Percentiles rank a stretch among this genome's conserved stretches.
Conservation (phyloP, 164 flowering plant species). For the Piper betle region DNA sequence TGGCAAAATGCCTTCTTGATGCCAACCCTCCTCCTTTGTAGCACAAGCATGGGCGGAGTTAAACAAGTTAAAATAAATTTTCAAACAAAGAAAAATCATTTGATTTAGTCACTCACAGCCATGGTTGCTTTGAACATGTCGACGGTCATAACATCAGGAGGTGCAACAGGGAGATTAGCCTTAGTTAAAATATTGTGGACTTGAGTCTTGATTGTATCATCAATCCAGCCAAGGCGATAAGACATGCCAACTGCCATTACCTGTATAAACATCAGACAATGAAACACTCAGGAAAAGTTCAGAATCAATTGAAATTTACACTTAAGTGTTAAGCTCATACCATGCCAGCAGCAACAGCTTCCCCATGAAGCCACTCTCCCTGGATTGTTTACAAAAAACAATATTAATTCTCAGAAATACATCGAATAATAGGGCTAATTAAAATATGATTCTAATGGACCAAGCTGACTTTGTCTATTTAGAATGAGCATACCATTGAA, state of each 20-base stretch:
- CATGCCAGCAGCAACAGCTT: conserved; percentile 97
- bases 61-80: too few species aligned
- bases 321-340: conserved; percentile 18
- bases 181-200: conserved; percentile 41
- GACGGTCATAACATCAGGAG: conserved; percentile 83
- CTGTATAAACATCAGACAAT: conserved; percentile 21
- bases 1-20: too few species aligned
- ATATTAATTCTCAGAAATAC: background rate
- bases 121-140: conserved; percentile 85
- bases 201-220: conserved; percentile 63
- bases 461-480: background rate
- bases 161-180: conserved; percentile 80
- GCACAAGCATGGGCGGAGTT: too few species aligned
- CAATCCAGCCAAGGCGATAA: conserved; percentile 95
- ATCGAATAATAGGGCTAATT: background rate
- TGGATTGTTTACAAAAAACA: conserved; percentile 14
- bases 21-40: too few species aligned
- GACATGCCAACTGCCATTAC: conserved; percentile 99
- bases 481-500: background rate
- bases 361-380: conserved; percentile 99
- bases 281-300: background rate
- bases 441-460: background rate
- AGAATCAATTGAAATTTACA: background rate
- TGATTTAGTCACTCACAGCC: conserved; percentile 51
- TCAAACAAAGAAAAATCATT: background rate